Percentiles rank a stretch among this genome's conserved stretches.
Conservation (phyloP, 805 yeast species). For the Saccharomycopsis selenospora region DNA sequence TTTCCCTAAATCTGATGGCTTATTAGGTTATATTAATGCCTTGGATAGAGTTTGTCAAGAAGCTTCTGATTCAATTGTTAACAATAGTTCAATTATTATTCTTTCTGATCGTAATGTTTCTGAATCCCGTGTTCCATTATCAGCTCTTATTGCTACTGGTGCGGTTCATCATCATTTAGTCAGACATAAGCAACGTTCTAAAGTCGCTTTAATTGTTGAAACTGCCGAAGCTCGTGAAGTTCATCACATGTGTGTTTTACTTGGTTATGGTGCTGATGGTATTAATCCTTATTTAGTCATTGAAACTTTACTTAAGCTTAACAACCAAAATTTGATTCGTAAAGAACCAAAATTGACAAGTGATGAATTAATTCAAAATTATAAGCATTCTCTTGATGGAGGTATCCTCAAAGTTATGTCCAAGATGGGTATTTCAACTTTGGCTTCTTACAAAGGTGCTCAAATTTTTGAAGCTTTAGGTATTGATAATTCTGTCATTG, state of each 20-base stretch:
- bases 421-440: conserved; percentile 97
- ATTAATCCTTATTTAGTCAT: conserved; percentile 89
- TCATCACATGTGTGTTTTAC: conserved; percentile 88
- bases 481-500: conserved; percentile 89
- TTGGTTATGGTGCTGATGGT: conserved; percentile 98
- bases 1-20: conserved; percentile 74
- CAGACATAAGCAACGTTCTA: conserved; percentile 91
- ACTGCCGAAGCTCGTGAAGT: conserved; percentile 97
- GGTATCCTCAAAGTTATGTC: conserved; percentile 97
- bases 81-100: conserved; percentile 65
- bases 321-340: conserved; percentile 65
- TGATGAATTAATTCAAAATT: conserved; percentile 62
- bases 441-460: conserved; percentile 98
- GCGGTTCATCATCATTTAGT: conserved; percentile 96
- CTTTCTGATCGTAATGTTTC: conserved; percentile 64
- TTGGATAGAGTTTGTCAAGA: conserved; percentile 81
- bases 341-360: conserved; percentile 39
- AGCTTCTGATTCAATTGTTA: conserved; percentile 78
- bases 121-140: conserved; percentile 64
- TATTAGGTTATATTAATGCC: conserved; percentile 76
- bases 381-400: conserved; percentile 76
- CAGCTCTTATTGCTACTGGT: conserved; percentile 89
- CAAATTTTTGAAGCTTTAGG: conserved; percentile 97
- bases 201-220: conserved; percentile 85
- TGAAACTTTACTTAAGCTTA: conserved; percentile 81